Percentiles rank a stretch among this genome's conserved stretches.
These are phyloP conservation scores for Nitzschia inconspicua DNA, from an alignment of 108 stramenopile genomes.

Conservation along the genomic window DNA sequence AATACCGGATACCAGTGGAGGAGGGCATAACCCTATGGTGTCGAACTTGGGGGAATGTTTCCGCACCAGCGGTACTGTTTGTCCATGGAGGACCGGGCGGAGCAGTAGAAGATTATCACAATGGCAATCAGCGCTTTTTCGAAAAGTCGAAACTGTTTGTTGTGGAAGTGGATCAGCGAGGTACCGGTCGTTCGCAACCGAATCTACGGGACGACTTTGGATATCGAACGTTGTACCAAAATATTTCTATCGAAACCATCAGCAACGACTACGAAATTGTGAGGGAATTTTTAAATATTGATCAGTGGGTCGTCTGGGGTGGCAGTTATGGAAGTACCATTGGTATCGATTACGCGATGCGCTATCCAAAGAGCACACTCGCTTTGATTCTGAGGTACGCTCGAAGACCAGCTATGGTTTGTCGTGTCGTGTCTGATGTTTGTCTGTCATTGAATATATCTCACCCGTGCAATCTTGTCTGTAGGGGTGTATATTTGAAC, in stretches of 20 bases:
- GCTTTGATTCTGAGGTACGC: constrained; percentile 46
- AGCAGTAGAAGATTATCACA: constrained; percentile 35
- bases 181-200: constrained; percentile 38
- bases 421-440: no score
- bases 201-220: constrained; percentile 32
- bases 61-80: constrained; percentile 25
- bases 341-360: constrained; percentile 37
- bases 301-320: constrained; percentile 62
- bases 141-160: constrained; percentile 24
- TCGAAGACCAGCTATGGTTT: no score
- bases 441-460: no score
- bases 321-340: constrained; percentile 56
- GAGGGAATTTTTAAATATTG: constrained; percentile 36
- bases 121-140: constrained; percentile 36
- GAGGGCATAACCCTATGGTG: constrained; percentile 25
- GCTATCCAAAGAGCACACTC: constrained; percentile 37
- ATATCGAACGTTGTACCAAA: constrained; percentile 33
- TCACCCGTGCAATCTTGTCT: no score
- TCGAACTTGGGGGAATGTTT: constrained; percentile 34
- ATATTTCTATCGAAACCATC: constrained; percentile 35
- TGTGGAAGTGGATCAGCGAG: constrained; percentile 44
- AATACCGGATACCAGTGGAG: constrained; percentile 16
- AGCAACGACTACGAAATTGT: constrained; percentile 49
- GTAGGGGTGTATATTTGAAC: constrained; percentile 60
- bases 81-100: constrained; percentile 45